phyloP scores from a whole-genome alignment of 2,329 filamentous ascomycete species.

The Ophiostoma sp. region DNA sequence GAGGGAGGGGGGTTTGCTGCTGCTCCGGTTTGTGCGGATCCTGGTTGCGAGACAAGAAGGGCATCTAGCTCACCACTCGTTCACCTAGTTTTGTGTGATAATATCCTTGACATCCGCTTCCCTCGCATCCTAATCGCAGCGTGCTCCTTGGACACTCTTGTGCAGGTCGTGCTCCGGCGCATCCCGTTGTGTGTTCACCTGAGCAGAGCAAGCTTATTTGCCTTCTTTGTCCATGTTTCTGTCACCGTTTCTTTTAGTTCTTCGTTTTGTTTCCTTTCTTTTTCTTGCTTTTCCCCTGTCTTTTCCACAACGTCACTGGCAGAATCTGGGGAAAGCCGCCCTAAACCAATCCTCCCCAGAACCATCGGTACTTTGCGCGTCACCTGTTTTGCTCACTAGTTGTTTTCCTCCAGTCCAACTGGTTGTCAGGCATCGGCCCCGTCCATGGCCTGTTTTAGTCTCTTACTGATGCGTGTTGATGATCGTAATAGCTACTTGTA shows the following conservation, averaged over 20 bases:
- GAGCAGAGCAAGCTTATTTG: neutral
- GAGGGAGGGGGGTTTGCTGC: neutral
- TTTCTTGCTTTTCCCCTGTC: too few species aligned
- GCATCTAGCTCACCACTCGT: neutral
- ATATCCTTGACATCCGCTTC: neutral
- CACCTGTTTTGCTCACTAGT: neutral
- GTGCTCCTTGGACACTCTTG: neutral
- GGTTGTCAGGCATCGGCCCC: neutral
- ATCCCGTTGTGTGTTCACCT: neutral
- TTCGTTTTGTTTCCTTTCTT: neutral
- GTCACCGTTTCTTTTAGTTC: neutral
- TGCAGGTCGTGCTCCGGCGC: neutral
- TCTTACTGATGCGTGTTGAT: neutral
- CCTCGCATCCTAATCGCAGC: neutral
- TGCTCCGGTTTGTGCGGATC: neutral
- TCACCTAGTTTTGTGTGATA: slow-evolving; percentile 21
- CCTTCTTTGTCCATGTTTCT: neutral
- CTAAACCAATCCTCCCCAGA: neutral
- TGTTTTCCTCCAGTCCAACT: too few species aligned
- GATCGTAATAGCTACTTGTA: slow-evolving; percentile 1
- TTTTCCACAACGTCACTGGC: neutral
- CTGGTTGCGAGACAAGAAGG: neutral
- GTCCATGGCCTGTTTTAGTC: too few species aligned
- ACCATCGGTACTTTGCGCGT: neutral
- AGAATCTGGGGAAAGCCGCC: neutral